A percentile compares a stretch with the other conserved stretches of the same genome.
Conservation (phyloP, 371 early-diverging fungal genomes). For the Syncephalastrum racemosum region DNA sequence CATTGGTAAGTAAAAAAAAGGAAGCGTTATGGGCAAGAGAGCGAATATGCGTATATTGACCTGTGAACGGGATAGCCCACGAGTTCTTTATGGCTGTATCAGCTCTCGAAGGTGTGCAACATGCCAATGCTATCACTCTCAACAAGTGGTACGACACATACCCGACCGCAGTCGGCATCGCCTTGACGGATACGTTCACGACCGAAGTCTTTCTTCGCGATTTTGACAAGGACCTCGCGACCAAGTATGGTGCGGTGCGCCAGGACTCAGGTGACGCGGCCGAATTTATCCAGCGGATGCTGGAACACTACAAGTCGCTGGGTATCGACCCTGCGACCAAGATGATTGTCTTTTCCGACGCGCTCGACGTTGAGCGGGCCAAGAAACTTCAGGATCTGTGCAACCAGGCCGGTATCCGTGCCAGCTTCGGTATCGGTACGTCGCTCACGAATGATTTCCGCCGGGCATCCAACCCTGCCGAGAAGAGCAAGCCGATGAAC, state of each 20-base stretch:
- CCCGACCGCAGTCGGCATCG: constrained; percentile 58
- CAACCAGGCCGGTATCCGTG: constrained; percentile 48
- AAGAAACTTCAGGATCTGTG: constrained; percentile 52
- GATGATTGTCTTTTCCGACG: constrained; percentile 73
- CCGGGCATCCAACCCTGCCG: constrained; percentile 24
- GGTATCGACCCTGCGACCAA: constrained; percentile 64
- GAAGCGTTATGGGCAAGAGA: background rate
- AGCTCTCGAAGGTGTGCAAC: constrained; percentile 61
- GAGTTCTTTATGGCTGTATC: constrained; percentile 83
- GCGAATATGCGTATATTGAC: background rate
- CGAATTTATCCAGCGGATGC: constrained; percentile 53
- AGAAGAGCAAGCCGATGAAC: constrained; percentile 61
- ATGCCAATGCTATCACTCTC: constrained; percentile 64
- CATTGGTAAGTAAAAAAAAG: constrained; percentile 46
- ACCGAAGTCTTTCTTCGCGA: constrained; percentile 64
- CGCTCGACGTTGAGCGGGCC: constrained; percentile 54
- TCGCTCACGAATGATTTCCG: constrained; percentile 73
- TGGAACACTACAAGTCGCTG: constrained; percentile 54
- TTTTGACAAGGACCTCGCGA: constrained; percentile 56
- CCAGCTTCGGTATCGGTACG: constrained; percentile 79
- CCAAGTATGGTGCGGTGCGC: constrained; percentile 60
- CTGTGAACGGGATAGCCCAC: constrained; percentile 45
- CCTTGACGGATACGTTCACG: constrained; percentile 78
- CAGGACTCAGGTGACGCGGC: constrained; percentile 77
- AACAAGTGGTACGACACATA: constrained; percentile 64